phyloP scores from a whole-genome alignment of 2,329 filamentous ascomycete species.

The Calonectria crousiana region DNA sequence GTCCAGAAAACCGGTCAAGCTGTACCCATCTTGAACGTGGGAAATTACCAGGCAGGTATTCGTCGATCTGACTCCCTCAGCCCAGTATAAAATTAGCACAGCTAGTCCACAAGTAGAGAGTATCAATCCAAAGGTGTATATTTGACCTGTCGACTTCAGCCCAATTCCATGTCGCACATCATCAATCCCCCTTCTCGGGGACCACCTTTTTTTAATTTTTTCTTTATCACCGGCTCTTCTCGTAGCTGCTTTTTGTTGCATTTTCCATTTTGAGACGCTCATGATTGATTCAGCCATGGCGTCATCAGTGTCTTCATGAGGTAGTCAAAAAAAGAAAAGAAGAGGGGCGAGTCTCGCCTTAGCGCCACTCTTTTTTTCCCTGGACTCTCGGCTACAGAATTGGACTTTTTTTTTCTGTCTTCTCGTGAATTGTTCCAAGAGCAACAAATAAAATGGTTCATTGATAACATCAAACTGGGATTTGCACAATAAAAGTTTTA shows the following conservation, averaged over 20 bases:
- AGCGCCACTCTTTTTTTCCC: not conserved
- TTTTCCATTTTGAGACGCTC: not conserved
- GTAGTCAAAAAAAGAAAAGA: not conserved
- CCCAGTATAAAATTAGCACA: not conserved
- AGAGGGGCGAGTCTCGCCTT: not conserved
- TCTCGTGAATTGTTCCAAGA: not conserved
- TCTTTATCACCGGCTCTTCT: not conserved
- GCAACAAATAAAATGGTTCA: not conserved
- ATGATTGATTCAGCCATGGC: not conserved
- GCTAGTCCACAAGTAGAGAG: not conserved
- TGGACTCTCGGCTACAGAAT: not conserved
- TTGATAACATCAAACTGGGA: not conserved
- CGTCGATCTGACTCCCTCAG: not conserved
- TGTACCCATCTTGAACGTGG: not conserved
- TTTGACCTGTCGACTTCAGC: not conserved
- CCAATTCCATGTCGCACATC: too few relatives aligned
- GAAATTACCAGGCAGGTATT: not conserved
- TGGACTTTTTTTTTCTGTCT: not conserved
- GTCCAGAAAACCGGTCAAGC: not conserved
- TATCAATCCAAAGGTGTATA: not conserved
- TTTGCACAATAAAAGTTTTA: not conserved
- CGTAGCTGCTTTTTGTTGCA: not conserved
- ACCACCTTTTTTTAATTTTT: not conserved
- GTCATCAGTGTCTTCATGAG: not conserved
- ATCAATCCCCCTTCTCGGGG: not conserved